Percentiles rank a stretch among this genome's conserved stretches.
Conservation (phyloP, 441 rosid species). For the Bruguiera hainesii region DNA sequence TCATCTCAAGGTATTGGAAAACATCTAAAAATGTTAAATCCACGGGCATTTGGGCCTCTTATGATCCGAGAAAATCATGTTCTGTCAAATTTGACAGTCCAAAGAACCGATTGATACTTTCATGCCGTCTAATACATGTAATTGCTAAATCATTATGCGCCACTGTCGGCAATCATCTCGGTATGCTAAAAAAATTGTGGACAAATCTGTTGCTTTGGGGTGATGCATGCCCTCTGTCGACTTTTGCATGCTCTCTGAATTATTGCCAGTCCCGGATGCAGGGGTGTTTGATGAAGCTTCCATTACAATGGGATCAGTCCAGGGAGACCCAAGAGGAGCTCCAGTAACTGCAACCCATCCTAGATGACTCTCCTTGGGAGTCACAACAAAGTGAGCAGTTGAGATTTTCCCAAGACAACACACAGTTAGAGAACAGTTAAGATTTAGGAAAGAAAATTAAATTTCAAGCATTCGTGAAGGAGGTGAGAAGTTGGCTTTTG, state of each 20-base stretch:
- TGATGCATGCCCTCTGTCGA: too few species aligned
- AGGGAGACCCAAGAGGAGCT: slow-evolving; percentile 72
- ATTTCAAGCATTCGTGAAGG: neutral
- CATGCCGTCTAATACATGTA: neutral
- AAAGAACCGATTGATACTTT: neutral
- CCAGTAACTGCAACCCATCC: slow-evolving; percentile 82
- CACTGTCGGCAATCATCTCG: neutral
- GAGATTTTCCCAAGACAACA: slow-evolving; percentile 48
- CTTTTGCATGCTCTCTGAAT: slow-evolving; percentile 10
- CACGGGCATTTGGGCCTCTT: too few species aligned
- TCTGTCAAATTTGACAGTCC: neutral
- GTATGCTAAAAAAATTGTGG: neutral
- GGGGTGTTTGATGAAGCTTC: slow-evolving; percentile 23
- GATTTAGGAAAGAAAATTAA: neutral
- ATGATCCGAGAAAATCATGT: too few species aligned
- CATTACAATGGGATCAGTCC: slow-evolving; percentile 75
- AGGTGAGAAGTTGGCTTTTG: too few species aligned
- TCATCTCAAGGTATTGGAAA: too few species aligned
- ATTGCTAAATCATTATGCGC: neutral
- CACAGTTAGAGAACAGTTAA: neutral
- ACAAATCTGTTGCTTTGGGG: neutral
- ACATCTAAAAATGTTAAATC: too few species aligned
- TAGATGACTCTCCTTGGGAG: slow-evolving; percentile 80
- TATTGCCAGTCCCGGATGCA: neutral
- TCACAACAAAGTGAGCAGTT: slow-evolving; percentile 64